These are phyloP conservation scores for Eucalyptus curtisii DNA, from an alignment of 345 rosid genomes.

Conservation along the genomic window DNA sequence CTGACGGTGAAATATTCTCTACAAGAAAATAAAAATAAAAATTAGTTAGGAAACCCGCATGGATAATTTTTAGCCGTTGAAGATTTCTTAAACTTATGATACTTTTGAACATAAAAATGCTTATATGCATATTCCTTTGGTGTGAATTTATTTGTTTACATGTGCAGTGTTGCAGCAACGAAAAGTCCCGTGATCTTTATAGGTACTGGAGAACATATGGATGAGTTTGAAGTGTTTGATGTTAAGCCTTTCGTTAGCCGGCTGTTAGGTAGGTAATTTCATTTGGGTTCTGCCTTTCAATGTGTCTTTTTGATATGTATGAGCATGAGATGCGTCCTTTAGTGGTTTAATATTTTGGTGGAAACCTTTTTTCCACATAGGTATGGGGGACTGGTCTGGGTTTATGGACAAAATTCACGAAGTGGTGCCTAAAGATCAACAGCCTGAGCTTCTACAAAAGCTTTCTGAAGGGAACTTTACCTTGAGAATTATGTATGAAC, in stretches of 20 bases:
- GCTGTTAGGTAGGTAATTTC: conserved; percentile 46
- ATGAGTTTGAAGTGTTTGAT: conserved; percentile 90
- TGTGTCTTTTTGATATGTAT: neutral
- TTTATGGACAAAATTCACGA: conserved; percentile 96
- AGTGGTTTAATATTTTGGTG: neutral
- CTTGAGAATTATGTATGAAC: conserved; percentile 88
- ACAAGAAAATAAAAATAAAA: neutral
- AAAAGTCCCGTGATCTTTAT: conserved; percentile 93
- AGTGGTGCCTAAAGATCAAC: conserved; percentile 94
- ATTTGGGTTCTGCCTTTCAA: neutral
- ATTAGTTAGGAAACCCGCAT: neutral
- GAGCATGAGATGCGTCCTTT: neutral
- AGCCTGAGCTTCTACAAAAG: conserved; percentile 88
- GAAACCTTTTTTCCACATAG: conserved; percentile 10
- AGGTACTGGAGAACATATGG: conserved; percentile 98
- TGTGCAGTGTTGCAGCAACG: conserved; percentile 82
- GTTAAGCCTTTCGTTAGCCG: conserved; percentile 89
- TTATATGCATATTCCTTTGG: neutral
- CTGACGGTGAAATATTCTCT: neutral
- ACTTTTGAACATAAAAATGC: neutral
- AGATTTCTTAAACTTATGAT: neutral
- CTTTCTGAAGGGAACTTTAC: conserved; percentile 88
- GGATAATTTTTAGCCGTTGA: neutral
- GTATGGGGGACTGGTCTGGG: conserved; percentile 96
- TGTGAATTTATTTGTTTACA: neutral